A percentile compares a stretch with the other conserved stretches of the same genome.
Conservation (phyloP, 805 yeast genomes). For the Yarrowia alimentaria region DNA sequence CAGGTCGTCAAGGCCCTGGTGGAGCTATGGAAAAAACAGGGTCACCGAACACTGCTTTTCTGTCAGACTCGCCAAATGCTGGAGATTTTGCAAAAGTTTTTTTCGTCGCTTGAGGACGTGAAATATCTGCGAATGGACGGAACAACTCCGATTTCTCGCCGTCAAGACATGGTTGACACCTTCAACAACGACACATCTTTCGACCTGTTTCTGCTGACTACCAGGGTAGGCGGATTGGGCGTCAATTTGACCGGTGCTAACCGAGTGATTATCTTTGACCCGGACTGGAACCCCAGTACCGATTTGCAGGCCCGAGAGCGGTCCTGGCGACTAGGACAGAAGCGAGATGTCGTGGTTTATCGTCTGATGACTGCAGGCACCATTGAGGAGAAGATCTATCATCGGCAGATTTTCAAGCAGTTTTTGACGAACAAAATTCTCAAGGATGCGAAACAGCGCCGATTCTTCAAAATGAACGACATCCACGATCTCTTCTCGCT, state of each 20-base stretch:
- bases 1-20: slow-evolving; percentile 79
- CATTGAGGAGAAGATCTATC: slow-evolving; percentile 94
- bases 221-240: slow-evolving; percentile 95
- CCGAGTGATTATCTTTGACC: slow-evolving; percentile 89
- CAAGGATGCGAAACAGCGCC: slow-evolving; percentile 90
- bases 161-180: slow-evolving; percentile 78
- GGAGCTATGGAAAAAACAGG: slow-evolving; percentile 71
- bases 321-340: slow-evolving; percentile 97
- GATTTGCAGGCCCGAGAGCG: slow-evolving; percentile 95
- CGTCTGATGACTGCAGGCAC: slow-evolving; percentile 92
- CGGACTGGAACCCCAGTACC: slow-evolving; percentile 98
- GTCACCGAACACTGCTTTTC: slow-evolving; percentile 78
- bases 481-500: slow-evolving; percentile 83
- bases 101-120: slow-evolving; percentile 44
- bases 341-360: slow-evolving; percentile 84
- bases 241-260: slow-evolving; percentile 94
- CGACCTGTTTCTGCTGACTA: slow-evolving; percentile 75
- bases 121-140: slow-evolving; percentile 90
- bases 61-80: slow-evolving; percentile 94
- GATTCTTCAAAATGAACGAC: slow-evolving; percentile 91
- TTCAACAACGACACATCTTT: slow-evolving; percentile 64
- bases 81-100: slow-evolving; percentile 72
- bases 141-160: slow-evolving; percentile 68
- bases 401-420: slow-evolving; percentile 94
- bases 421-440: slow-evolving; percentile 87